A percentile compares a stretch with the other conserved stretches of the same genome.
phyloP scores from a whole-genome alignment of 2,329 filamentous ascomycete species.

The Neodidymelliopsis sp. region DNA sequence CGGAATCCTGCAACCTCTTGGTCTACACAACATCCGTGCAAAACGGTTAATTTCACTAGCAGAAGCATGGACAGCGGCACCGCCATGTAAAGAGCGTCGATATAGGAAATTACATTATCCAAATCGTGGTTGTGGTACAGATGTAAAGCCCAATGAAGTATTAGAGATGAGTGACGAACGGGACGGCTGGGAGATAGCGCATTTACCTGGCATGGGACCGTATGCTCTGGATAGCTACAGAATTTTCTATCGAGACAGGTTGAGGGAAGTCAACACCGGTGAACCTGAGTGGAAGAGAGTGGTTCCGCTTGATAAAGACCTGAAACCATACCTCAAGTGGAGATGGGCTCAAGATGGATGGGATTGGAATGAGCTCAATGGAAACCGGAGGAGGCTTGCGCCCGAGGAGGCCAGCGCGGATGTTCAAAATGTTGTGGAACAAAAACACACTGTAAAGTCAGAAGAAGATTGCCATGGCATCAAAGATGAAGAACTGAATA shows the following conservation, averaged over 20 bases:
- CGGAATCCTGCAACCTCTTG: conserved; percentile 33
- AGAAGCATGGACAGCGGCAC: conserved; percentile 68
- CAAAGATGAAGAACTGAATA: no score
- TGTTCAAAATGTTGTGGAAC: no score
- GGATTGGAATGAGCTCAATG: conserved; percentile 14
- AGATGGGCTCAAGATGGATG: conserved; percentile 73
- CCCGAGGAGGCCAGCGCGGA: no score
- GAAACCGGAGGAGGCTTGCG: conserved; percentile 3
- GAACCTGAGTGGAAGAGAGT: conserved; percentile 93
- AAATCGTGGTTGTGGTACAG: conserved; percentile 27
- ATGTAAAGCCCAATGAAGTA: conserved; percentile 55
- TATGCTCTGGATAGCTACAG: conserved; percentile 92
- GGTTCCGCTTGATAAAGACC: conserved; percentile 81
- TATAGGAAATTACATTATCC: conserved; percentile 62
- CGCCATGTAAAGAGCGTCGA: conserved; percentile 66
- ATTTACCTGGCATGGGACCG: conserved; percentile 74
- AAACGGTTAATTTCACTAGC: conserved; percentile 74
- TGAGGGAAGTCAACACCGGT: conserved; percentile 69
- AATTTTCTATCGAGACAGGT: conserved; percentile 85
- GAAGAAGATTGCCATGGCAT: no score
- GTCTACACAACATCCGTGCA: conserved; percentile 59
- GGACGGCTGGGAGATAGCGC: conserved; percentile 80
- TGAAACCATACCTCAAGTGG: conserved; percentile 87
- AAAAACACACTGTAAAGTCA: no score
- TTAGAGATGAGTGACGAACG: conserved; percentile 48